Percentiles rank a stretch among this genome's conserved stretches.
phyloP scores from a whole-genome alignment of 2,329 filamentous ascomycete genomes.

The Akanthomyces lecanii region DNA sequence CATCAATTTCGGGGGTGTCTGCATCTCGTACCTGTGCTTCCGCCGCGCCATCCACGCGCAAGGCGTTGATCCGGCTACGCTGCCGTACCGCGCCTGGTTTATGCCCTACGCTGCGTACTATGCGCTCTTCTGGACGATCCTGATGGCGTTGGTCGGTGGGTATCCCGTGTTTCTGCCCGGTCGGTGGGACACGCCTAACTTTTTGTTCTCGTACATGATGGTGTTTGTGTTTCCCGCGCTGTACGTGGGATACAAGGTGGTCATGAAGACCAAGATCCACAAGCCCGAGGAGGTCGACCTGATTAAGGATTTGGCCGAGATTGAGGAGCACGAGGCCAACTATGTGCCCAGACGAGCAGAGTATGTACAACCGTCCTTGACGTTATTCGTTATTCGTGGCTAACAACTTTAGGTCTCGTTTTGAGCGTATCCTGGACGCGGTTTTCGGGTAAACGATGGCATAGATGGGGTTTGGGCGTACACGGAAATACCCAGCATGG shows the following conservation, averaged over 20 bases:
- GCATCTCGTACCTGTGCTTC: conserved; percentile 68
- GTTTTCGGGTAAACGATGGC: conserved; percentile 20
- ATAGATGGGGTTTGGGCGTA: not conserved
- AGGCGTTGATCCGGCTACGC: conserved; percentile 58
- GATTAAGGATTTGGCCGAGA: conserved; percentile 55
- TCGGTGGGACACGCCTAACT: conserved; percentile 64
- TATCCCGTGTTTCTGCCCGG: conserved; percentile 71
- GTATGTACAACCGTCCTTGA: conserved; percentile 32
- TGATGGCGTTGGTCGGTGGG: conserved; percentile 72
- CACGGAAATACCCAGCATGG: not conserved
- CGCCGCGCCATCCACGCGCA: conserved; percentile 65
- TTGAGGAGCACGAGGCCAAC: conserved; percentile 63
- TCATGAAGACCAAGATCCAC: conserved; percentile 57
- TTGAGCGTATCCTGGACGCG: conserved; percentile 23
- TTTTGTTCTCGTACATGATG: conserved; percentile 75
- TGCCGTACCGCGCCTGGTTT: conserved; percentile 66
- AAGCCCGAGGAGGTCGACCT: conserved; percentile 60
- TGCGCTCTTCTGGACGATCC: conserved; percentile 55
- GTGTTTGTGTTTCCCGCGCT: conserved; percentile 66
- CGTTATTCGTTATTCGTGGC: not conserved
- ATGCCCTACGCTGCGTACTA: conserved; percentile 72
- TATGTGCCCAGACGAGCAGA: conserved; percentile 52
- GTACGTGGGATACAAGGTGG: conserved; percentile 67
- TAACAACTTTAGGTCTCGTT: conserved; percentile 8
- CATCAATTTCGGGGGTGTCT: conserved; percentile 68